Conservation (phyloP, 1,139 yeast species). For the Kodamaea sp. region DNA sequence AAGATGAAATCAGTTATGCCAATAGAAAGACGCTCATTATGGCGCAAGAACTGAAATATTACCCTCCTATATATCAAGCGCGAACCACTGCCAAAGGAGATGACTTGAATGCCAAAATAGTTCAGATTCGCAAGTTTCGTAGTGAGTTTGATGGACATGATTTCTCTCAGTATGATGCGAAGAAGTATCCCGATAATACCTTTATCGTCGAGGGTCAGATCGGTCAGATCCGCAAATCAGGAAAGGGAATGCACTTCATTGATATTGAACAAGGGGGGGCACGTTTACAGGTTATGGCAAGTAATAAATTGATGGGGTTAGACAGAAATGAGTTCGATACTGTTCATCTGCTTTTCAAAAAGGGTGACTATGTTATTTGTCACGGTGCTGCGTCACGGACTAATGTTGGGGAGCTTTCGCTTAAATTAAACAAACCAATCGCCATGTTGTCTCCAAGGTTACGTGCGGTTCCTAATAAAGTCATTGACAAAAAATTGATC, state of each 20-base stretch:
- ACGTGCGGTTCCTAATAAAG: constrained; percentile 57
- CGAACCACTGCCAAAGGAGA: constrained; percentile 3
- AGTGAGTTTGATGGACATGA: constrained; percentile 16
- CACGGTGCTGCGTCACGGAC: constrained; percentile 73
- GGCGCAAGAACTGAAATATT: constrained; percentile 10
- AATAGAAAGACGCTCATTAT: constrained; percentile 9
- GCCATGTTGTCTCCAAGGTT: constrained; percentile 64
- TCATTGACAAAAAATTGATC: constrained; percentile 52
- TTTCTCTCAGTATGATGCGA: constrained; percentile 16
- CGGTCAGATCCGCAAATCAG: constrained; percentile 52
- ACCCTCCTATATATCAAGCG: constrained; percentile 19
- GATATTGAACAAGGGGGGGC: constrained; percentile 59
- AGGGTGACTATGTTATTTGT: constrained; percentile 69
- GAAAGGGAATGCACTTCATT: constrained; percentile 63
- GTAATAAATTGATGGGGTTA: constrained; percentile 45
- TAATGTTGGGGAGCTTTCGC: constrained; percentile 71
- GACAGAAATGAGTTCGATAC: constrained; percentile 42
- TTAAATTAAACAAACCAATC: constrained; percentile 53
- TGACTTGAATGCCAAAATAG: constrained; percentile 2
- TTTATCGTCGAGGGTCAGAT: constrained; percentile 54
- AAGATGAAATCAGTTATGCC: constrained; percentile 9
- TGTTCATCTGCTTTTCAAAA: constrained; percentile 46
- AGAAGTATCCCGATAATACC: constrained; percentile 11
- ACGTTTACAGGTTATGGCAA: constrained; percentile 59
- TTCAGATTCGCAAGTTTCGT: constrained; percentile 21